Base-by-base conservation (phyloP, 768 basidiomycete genomes). In the Serpula lacrymans region DNA sequence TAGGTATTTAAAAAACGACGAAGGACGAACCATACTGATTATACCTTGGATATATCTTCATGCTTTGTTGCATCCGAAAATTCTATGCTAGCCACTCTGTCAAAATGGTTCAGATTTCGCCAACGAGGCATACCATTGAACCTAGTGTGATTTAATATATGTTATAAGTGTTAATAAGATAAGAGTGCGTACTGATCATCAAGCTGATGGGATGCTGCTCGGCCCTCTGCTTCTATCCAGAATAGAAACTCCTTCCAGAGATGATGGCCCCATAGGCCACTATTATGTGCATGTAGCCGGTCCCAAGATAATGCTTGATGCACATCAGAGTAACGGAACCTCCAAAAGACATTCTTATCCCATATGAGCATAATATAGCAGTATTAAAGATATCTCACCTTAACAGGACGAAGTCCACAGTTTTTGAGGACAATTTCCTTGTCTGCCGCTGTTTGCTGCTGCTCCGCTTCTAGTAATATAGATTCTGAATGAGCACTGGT, bases 291-390 rank as follows among this genome's bases (percentile, higher is more conserved):
- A 39, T 50, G 49, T 1, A 50, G 32, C 10, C 32, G 3, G 32
- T 50, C 49, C 9, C 22, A 50, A 23, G 45, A 47, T 5, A 47
- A 39, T 13, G 47, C 47, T 16, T 23, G 32, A 39, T 43, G 39
- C n/a, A 29, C 36, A 40, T 48, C 34, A 30, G 41, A 25, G 21
- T 34, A 5, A 9, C 36, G 34, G 12, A 42, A 16, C 20, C 34
- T 47, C 40, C 40, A 38, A 32, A 47, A 47, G 3, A 38, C 37
- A 27, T 37, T 41, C 46, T 47, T n/a, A 10, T 20, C 36, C 5
- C 27, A 29, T 29, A 33, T 33, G n/a, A 33, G 31, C n/a, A 33
- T 14, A 33, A 33, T 14, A 18, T 33, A 18, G 31, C 31, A 33
- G n/a, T 8, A 8, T 14, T 33, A 33, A 14, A 33, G 31, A 14